phyloP scores from a whole-genome alignment of 73 alveolate genomes.

The Uronychia setigera region DNA sequence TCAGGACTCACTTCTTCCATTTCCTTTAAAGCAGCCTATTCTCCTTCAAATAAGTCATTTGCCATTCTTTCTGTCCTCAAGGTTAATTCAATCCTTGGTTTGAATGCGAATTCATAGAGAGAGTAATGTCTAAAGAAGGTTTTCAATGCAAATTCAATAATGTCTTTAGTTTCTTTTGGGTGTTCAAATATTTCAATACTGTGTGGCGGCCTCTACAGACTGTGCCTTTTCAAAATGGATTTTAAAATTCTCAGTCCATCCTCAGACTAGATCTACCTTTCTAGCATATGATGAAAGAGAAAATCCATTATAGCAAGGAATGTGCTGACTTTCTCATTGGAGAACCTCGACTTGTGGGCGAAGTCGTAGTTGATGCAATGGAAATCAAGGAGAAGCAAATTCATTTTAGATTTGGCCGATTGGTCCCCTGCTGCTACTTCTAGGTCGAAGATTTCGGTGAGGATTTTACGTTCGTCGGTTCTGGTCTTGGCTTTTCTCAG shows the following conservation, averaged over 20 bases:
- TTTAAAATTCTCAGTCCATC: slow-evolving; percentile 38
- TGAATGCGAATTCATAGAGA: slow-evolving; percentile 65
- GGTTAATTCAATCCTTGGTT: slow-evolving; percentile 63
- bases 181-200: slow-evolving; percentile 50
- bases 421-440: slow-evolving; percentile 1
- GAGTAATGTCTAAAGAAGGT: slow-evolving; percentile 70
- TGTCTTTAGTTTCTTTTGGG: slow-evolving; percentile 39
- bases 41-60: background rate
- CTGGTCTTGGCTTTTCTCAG: slow-evolving; percentile 43
- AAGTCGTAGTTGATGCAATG: slow-evolving; percentile 54
- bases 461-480: slow-evolving; percentile 38
- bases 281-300: slow-evolving; percentile 42
- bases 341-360: slow-evolving; percentile 46
- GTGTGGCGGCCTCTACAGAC: slow-evolving; percentile 72
- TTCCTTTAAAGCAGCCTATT: background rate
- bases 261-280: slow-evolving; percentile 13
- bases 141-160: slow-evolving; percentile 45
- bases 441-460: slow-evolving; percentile 27
- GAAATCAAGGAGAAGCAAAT: slow-evolving; percentile 49
- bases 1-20: slow-evolving; percentile 5
- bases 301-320: slow-evolving; percentile 55
- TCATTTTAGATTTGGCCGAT: slow-evolving; percentile 18
- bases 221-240: slow-evolving; percentile 48
- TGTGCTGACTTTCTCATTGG: slow-evolving; percentile 53
- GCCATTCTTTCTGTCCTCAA: slow-evolving; percentile 24